A percentile compares a stretch with the other conserved stretches of the same genome.
These are phyloP conservation scores for Ophiobolus disseminans DNA, from an alignment of 2,329 filamentous ascomycete species.

Conservation along the genomic window DNA sequence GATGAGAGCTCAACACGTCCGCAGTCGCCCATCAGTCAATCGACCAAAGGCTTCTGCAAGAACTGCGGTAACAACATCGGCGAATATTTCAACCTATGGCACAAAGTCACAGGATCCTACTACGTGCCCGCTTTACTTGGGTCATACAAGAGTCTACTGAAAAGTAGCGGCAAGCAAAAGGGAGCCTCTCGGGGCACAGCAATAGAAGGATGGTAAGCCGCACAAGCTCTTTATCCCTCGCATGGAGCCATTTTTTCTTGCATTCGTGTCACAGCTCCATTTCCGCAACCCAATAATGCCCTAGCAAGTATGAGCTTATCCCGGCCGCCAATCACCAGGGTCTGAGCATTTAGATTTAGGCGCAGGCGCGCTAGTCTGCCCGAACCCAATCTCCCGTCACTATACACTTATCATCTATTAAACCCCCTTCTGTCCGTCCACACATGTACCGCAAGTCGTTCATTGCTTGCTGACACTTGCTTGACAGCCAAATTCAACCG, in stretches of 20 bases:
- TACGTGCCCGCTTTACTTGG: conserved; percentile 44
- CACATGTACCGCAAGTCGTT: background rate
- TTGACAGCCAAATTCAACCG: conserved; percentile 44
- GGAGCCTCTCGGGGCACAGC: conserved; percentile 37
- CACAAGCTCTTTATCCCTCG: conserved; percentile 22
- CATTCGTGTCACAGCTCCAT: conserved; percentile 36
- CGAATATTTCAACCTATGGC: conserved; percentile 49
- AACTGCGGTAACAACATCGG: conserved; percentile 38
- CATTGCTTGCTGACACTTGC: conserved; percentile 15
- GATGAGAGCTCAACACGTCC: conserved; percentile 17
- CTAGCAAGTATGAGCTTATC: conserved; percentile 42
- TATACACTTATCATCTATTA: conserved; percentile 50
- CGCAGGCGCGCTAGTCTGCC: conserved; percentile 41
- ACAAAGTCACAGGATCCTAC: conserved; percentile 43
- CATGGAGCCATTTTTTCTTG: conserved; percentile 26
- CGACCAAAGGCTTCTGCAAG: conserved; percentile 40
- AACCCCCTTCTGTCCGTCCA: conserved; percentile 9
- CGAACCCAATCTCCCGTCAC: conserved; percentile 45
- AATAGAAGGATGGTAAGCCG: conserved; percentile 51
- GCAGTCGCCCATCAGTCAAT: conserved; percentile 23
- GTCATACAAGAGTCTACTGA: conserved; percentile 42
- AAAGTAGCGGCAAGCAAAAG: conserved; percentile 32
- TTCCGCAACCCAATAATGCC: conserved; percentile 35
- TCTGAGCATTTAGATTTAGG: conserved; percentile 40
- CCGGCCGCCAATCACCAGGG: conserved; percentile 41